Evolutionary conservation across 805 yeast species (phyloP), one percentile per base, ranked within the genome.

Genomic region (Torulaspora maleeae): DNA sequence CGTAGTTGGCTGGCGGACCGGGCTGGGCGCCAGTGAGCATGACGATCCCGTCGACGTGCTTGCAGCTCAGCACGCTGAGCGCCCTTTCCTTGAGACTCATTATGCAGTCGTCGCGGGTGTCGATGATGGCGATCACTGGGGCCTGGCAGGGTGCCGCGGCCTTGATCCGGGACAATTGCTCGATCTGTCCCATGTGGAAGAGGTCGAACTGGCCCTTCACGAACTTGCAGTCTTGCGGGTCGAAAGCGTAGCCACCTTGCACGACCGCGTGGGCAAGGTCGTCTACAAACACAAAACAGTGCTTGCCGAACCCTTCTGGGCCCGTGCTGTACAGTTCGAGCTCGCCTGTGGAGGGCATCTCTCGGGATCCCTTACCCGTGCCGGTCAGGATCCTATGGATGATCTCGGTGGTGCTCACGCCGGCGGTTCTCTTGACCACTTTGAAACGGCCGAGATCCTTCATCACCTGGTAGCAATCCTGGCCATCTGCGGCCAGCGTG

Each of bases 401-500:
- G 44, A 93, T 74, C 60, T 93, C 98, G 0, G 99, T 93, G 3
- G 99, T 93, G 48, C 93, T 83, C 36, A 93, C 93, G 59, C 90
- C 90, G 11, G 89, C 91, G 0, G 99, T 93, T 53, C 99, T 74
- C 66, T 86, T 89, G 36, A 93, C 98, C n/a, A 87, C 88, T 16
- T 82, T 76, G 62, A 91, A 86, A 53, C 91, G 69, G n/a, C 95
- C 95, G 60, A 79, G 67, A 43, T 86, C 87, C 63, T 91, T 90
- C 53, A 90, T 86, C 20, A 64, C 74, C 47, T 84, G 83, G 67
- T 93, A 93, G 59, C 97, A 88, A 67, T 93, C 99, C 45, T 86
- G 82, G 2, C 99, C 99, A 59, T 87, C 76, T 12, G 96, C 96
- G 66, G 93, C 98, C 1, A 97, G 86, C 20, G 97, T 93, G 53